Evolutionary conservation across 805 yeast genomes (phyloP).

Genomic region (Metschnikowia lachancei): DNA sequence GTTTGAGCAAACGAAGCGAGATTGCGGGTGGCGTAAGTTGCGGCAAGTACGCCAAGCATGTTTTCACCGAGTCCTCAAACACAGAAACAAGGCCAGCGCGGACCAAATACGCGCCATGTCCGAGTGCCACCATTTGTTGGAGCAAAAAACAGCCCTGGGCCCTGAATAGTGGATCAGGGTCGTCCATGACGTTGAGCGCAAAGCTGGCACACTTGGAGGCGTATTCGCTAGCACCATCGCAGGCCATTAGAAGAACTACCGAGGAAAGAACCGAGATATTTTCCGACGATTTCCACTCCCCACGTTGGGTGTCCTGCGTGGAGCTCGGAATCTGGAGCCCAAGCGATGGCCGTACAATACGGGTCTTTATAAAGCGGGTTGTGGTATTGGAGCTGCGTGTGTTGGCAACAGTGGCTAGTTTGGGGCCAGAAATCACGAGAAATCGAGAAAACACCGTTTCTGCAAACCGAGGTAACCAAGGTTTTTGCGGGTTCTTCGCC

Average conservation of each 20-base stretch:
- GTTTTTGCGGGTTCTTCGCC: neutral
- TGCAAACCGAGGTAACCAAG: neutral
- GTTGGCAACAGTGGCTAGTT: slow-evolving; percentile 6
- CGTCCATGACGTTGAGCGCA: slow-evolving; percentile 35
- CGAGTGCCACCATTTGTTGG: slow-evolving; percentile 13
- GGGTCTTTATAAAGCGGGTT: slow-evolving; percentile 2
- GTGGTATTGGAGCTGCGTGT: neutral
- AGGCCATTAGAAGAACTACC: slow-evolving; percentile 24
- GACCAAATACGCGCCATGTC: slow-evolving; percentile 12
- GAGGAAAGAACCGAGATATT: slow-evolving; percentile 27
- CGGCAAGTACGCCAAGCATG: slow-evolving; percentile 29
- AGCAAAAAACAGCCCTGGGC: slow-evolving; percentile 26
- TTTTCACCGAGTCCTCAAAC: slow-evolving; percentile 26
- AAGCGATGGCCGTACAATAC: slow-evolving; percentile 19
- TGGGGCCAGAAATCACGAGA: slow-evolving; percentile 3
- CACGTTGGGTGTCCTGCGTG: slow-evolving; percentile 25
- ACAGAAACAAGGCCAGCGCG: slow-evolving; percentile 29
- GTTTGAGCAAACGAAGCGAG: slow-evolving; percentile 21
- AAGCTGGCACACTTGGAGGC: slow-evolving; percentile 28
- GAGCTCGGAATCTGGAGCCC: slow-evolving; percentile 14
- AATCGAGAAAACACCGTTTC: slow-evolving; percentile 1
- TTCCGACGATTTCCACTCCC: slow-evolving; percentile 27
- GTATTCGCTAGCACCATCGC: slow-evolving; percentile 6
- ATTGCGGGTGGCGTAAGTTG: slow-evolving; percentile 24
- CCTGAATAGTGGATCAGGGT: slow-evolving; percentile 30